Evolutionary conservation across 768 basidiomycete species (phyloP), one percentile per base, ranked within the genome.

Genomic region (Collybia nuda): DNA sequence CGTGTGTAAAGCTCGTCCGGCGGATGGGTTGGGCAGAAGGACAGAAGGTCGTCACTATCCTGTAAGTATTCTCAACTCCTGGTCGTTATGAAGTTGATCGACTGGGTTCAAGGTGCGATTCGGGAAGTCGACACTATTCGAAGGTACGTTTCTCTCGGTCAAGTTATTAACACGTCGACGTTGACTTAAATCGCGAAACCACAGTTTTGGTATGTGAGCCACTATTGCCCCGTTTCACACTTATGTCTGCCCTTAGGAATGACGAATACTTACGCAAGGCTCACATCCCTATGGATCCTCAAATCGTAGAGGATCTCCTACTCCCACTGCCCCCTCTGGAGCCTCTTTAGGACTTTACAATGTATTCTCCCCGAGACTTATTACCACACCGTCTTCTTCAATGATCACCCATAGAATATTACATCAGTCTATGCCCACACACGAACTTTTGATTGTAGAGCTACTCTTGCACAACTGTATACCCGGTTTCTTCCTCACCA

Each of bases 71-170:
- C 18, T 28, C 67, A 44, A 53, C 24, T 17, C 15, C 14, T 6
- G 14, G 15, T 15, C 22, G 17, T 26, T 42, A 12, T 12, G 3
- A 24, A 40, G n/a, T 50, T 40, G 22, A 28, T 40, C 22, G 15
- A 22, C 8, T 21, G 29, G 8, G 15, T 9, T 1, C 28, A 11
- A 90, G 89, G 42, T 95, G 93, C 61, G 96, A 98, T 67, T 91
- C 93, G 7, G 96, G 96, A 0, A 84, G 71, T 39, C 75, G 96
- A 47, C 95, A 98, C 74, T 93, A 94, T 66, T 95, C 92, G 47
- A 97, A 95, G 80, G 90, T 91, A 54, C 12, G 60, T 48, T 36
- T 6, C 29, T 14, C 47, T 17, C 21, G 15, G 5, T 19, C 37
- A n/a, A 40, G 17, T 50, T 7, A n/a, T 6, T 28, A 21, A 11